A percentile compares a stretch with the other conserved stretches of the same genome.
Evolutionary conservation across 257 asterid species (phyloP).

Genomic region (Ballota nigra): DNA sequence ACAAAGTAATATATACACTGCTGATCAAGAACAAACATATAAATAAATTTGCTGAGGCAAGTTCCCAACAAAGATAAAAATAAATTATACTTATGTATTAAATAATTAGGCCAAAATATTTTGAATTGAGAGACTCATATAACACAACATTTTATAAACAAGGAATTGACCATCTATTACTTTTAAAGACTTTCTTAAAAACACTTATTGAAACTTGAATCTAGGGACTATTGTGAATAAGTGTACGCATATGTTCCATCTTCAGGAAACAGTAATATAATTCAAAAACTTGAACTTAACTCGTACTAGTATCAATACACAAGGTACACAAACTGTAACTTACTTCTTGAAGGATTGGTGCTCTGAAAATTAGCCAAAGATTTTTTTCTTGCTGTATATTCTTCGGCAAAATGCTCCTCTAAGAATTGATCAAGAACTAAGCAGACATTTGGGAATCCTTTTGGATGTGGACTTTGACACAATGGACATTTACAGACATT

Average conservation of each 20-base stretch:
- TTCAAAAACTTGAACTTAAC: not conserved
- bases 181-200: not conserved
- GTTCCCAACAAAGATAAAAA: not conserved
- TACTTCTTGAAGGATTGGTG: conserved; percentile 41
- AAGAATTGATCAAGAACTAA: conserved; percentile 63
- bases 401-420: conserved; percentile 47
- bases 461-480: conserved; percentile 61
- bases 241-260: not conserved
- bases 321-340: conserved; percentile 20
- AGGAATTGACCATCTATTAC: not conserved
- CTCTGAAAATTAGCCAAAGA: conserved; percentile 26
- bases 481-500: conserved; percentile 49
- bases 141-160: too few relatives aligned
- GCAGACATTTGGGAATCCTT: conserved; percentile 60
- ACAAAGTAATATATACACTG: not conserved
- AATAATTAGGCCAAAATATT: not conserved
- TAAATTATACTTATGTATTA: not conserved
- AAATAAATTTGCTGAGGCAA: not conserved
- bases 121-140: not conserved
- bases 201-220: not conserved
- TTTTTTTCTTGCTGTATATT: conserved; percentile 46
- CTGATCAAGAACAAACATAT: not conserved
- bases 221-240: not conserved
- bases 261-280: not conserved
- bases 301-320: not conserved